Evolutionary conservation across 306 rosid species (phyloP), one percentile per base, ranked within the genome.

Genomic region (Trichosanthes truncata): DNA sequence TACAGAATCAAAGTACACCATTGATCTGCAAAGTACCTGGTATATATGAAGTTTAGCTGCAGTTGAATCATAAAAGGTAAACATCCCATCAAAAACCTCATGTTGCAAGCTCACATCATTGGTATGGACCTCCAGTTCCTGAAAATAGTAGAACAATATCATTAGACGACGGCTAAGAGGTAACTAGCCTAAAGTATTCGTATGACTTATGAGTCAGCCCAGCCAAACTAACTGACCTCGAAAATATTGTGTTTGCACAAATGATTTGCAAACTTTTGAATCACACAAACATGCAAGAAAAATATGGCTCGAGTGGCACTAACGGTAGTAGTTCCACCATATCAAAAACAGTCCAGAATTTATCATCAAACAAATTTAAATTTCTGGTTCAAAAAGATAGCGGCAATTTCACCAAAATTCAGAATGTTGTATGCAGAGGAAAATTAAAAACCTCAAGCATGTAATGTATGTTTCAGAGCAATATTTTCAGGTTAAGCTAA

Each of bases 51-150:
- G 91, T 74, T 75, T 82, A 51, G 96, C 90, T 52, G 68, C 82
- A 43, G 91, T 88, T 66, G 92, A 88, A 89, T 90, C 97, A 81
- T 93, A 93, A 86, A 96, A 93, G 65, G 97, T 91, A 90, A 96
- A 91, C 77, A 88, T 83, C 71, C 96, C 99, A 49, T 96, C 98
- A 61, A 96, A 88, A 77, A 85, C 86, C 80, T 93, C 99, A 63
- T 93, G 90, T 80, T 96, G 97, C 79, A 96, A 75, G 78, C 83
- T 84, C 82, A 96, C 98, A 80, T 87, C 89, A 82, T 86, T 90
- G 17, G 98, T 93, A 53, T 91, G 96, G 61, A 87, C 96, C 89
- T 93, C 96, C 84, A 96, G 85, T 84, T 91, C 99, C 99, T 96
- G 86, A 35, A 76, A 67, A 57, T 29, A 86, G 41, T 17, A 77